Evolutionary conservation across 495 filamentous ascomycete genomes (phyloP), one percentile per base, ranked within the genome.

Genomic region (Talaromyces nanjingensis): DNA sequence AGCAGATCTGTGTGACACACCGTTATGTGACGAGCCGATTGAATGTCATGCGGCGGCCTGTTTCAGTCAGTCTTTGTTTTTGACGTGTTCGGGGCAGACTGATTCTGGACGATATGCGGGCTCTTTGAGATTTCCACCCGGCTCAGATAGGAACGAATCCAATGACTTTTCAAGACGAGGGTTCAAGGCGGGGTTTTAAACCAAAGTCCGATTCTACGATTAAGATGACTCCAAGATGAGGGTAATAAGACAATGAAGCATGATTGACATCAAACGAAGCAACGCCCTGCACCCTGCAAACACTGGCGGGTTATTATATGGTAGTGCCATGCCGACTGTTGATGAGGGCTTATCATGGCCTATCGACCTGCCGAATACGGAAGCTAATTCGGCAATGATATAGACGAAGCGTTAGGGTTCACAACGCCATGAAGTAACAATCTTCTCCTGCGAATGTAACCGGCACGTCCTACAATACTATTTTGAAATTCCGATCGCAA

Each of bases 331-430:
- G 45, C 11, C 37, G 27, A 27, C 37, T 42, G 11, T 18, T 20
- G 49, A 20, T 29, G 25, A 55, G 11, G 22, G 52, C 52, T 55
- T 55, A 55, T 55, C 52, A 29, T 55, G 52, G 52, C 52, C 52
- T 55, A 55, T 55, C 52, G 52, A 55, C 52, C 25, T 55, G 52
- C 52, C 52, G 6, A 49, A 49, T 55, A 25, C 20, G 52, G 52
- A 22, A 55, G 22, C 18, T 49, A 49, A 20, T 18, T 20, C 18
- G 45, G 45, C 45, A 18, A 20, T 1, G n/a, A 20, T 20, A 45
- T 6, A 49, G n/a, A 4, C 37, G 12, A 16, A 0, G 3, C 33
- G 33, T 37, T 37, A 16, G 37, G 37, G 37, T 42, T 42, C 37
- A 42, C 37, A 42, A 9, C 37, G 37, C 37, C 14, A 16, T 42